Conservation (phyloP, 768 basidiomycete genomes). For the Paxillus rubicundulus region DNA sequence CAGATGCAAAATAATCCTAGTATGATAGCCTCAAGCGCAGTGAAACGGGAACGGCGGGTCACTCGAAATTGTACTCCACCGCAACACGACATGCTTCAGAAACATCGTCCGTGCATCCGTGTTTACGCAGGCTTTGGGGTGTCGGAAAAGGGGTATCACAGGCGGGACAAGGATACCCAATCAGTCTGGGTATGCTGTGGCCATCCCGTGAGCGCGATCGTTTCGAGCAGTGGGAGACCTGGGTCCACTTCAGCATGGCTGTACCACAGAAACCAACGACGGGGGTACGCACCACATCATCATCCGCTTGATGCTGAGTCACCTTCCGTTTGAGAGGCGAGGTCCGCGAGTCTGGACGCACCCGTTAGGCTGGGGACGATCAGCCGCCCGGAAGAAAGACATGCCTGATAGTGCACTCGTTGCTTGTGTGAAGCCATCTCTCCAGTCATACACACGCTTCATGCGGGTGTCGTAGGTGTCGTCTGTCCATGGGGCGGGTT, state of each 20-base stretch:
- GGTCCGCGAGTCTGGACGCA: slow-evolving; percentile 17
- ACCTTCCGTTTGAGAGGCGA: slow-evolving; percentile 49
- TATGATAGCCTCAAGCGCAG: slow-evolving; percentile 14
- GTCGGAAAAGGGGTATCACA: slow-evolving; percentile 68
- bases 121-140: slow-evolving; percentile 56
- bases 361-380: slow-evolving; percentile 6
- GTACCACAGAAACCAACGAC: slow-evolving; percentile 2
- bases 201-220: slow-evolving; percentile 49
- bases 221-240: slow-evolving; percentile 57
- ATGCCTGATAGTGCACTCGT: slow-evolving; percentile 42
- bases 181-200: slow-evolving; percentile 38
- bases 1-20: slow-evolving; percentile 26
- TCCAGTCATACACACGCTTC: slow-evolving; percentile 71
- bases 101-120: slow-evolving; percentile 50
- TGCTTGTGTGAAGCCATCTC: slow-evolving; percentile 53
- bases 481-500: slow-evolving; percentile 32
- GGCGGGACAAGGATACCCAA: slow-evolving; percentile 67
- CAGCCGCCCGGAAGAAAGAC: slow-evolving; percentile 15
- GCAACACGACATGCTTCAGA: slow-evolving; percentile 72
- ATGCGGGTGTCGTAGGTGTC: slow-evolving; percentile 56
- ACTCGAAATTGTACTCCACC: slow-evolving; percentile 73
- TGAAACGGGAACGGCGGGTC: slow-evolving; percentile 6
- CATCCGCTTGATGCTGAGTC: slow-evolving; percentile 38
- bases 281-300: slow-evolving; percentile 39
- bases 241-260: slow-evolving; percentile 14